Conservation (phyloP, 331 rosid genomes). For the Prunus yedoensis region DNA sequence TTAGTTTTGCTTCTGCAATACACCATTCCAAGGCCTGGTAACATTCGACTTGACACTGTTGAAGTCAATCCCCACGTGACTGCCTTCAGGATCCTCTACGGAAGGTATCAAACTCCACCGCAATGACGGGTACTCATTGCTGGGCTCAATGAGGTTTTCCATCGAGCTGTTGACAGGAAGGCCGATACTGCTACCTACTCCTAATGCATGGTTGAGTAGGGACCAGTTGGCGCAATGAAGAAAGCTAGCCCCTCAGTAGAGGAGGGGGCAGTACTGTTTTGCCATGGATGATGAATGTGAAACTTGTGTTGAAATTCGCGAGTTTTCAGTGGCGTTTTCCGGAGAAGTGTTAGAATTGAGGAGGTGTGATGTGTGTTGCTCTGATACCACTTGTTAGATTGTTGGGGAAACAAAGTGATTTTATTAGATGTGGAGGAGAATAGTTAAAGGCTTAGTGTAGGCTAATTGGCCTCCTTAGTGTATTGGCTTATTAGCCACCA, state of each 20-base stretch:
- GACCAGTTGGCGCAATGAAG: slow-evolving; percentile 1
- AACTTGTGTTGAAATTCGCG: background rate
- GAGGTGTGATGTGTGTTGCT: too few species aligned
- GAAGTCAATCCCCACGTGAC: background rate
- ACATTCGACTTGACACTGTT: background rate
- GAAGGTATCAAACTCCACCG: background rate
- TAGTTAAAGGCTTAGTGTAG: too few species aligned
- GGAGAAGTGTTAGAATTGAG: background rate
- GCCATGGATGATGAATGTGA: background rate
- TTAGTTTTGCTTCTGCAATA: background rate
- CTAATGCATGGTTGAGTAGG: background rate
- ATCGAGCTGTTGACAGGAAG: background rate
- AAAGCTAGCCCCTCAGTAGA: background rate
- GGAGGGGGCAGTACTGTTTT: background rate
- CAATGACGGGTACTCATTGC: background rate
- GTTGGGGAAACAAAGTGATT: too few species aligned
- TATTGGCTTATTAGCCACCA: too few species aligned
- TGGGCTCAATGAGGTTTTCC: background rate
- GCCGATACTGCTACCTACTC: background rate
- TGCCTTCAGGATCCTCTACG: background rate
- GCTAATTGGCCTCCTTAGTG: too few species aligned
- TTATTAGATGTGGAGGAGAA: too few species aligned
- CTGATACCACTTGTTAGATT: too few species aligned
- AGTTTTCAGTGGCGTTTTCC: background rate
- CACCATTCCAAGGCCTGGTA: background rate